Base-by-base conservation (phyloP, 169 alveolate genomes). In the Babesia divergens region DNA sequence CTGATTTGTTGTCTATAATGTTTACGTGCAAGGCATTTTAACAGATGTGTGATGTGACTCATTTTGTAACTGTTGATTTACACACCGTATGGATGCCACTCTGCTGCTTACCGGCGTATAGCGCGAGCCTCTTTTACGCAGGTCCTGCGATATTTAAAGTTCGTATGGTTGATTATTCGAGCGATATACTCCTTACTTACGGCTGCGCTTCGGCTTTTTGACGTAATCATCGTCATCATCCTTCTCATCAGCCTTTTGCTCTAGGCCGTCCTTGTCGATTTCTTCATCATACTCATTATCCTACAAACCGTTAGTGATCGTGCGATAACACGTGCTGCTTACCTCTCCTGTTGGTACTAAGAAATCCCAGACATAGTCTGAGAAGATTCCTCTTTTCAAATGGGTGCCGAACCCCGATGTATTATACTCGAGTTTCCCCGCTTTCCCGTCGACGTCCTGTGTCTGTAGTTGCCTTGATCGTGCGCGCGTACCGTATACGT, bases 351-450 rank as follows among this genome's bases (percentile, higher is more conserved):
- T 74, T 13, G 72, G 53, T 11, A 37, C 62, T 35, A 44, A 35
- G 67, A 77, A 77, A 20, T 77, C 86, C 86, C 86, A 77, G 14
- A 77, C 82, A 59, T 77, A 77, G 59, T 77, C 86, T 9, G 86
- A 77, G 65, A 67, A 77, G 65, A 77, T 53, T 22, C 86, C 86
- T 51, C 60, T 77, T 46, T 55, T 77, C 47, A 77, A 75, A 51
- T 77, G 86, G 40, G 55, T 49, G 28, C 86, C 86, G 49, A 77
- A 51, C 31, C 77, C 82, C 14, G 82, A 6, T 0, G 72, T 46
- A 59, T 60, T 62, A 50, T 62, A 62, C 20, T 62, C 72, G 20
- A 62, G 68, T 31, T 59, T 58, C 24, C 40, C 74, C 20, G 54
- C 74, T 26, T 72, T 44, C 29, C 29, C 65, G 14, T 50, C 67